Evolutionary conservation across 2,329 filamentous ascomycete species (phyloP).

Genomic region (Pseudogymnoascus sp.): DNA sequence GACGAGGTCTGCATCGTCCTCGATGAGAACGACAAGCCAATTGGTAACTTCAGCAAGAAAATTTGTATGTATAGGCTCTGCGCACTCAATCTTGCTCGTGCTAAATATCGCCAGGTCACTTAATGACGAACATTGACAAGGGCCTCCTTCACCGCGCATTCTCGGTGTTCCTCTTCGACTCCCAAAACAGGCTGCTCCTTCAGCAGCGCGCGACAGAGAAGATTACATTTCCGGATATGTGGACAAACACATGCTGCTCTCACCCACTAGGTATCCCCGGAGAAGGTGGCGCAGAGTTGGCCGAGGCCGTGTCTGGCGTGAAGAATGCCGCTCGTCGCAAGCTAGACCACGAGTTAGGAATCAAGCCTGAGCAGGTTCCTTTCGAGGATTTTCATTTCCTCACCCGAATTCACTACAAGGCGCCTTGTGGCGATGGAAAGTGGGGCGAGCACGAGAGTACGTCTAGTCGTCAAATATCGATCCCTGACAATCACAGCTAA

Average conservation of each 20-base stretch:
- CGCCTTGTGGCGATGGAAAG: conserved; percentile 80
- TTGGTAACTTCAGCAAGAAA: conserved; percentile 97
- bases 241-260: conserved; percentile 99
- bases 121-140: conserved; percentile 98
- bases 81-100: not conserved
- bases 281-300: conserved; percentile 78
- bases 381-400: conserved; percentile 88
- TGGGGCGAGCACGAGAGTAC: conserved; percentile 98
- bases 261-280: conserved; percentile 87
- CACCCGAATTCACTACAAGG: conserved; percentile 96
- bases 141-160: conserved; percentile 95
- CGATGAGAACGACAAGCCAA: conserved; percentile 83
- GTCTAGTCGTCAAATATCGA: conserved; percentile 29
- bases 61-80: conserved; percentile 57
- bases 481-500: conserved; percentile 12
- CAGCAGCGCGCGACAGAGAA: conserved; percentile 95
- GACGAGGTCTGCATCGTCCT: conserved; percentile 97
- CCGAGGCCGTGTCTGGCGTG: conserved; percentile 74
- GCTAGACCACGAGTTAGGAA: conserved; percentile 89
- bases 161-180: conserved; percentile 96
- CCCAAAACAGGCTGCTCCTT: conserved; percentile 81
- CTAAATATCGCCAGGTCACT: conserved; percentile 58
- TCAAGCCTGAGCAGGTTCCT: conserved; percentile 80
- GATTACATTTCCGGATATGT: conserved; percentile 98
- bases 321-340: conserved; percentile 91